Base-by-base conservation (phyloP, 306 rosid genomes). In the Bauhinia variegata region DNA sequence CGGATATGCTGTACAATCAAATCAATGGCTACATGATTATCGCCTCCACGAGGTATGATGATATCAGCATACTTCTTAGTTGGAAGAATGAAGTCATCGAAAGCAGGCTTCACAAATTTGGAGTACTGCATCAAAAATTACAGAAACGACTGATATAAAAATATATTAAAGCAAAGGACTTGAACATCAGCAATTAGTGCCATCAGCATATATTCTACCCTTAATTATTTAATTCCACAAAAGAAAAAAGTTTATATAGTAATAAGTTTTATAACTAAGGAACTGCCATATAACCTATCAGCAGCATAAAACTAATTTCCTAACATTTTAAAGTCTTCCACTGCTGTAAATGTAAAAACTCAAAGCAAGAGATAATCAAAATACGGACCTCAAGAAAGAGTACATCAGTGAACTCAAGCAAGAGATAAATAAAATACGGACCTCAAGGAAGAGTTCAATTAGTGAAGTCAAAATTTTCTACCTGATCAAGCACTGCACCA, bases 1-100 rank as follows among this genome's bases (percentile, higher is more conserved):
- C 92, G 88, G 62, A 95, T 95, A 76, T 95, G 99, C 63, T 95
- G 97, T 65, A 95, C 99, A 70, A 95, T 95, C 78, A 95, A 88
- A 84, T 95, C 99, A 64, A 95, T 84, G 23, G 99, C 97, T 50
- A 95, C 96, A 70, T 91, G 99, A 76, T 95, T 95, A 73, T 95
- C 99, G 60, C 99, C 97, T 60, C 99, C 99, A 28, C 97, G 93
- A 79, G 99, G 99, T 52, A 95, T 95, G 58, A 95, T 95, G 78
- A 95, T 88, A 82, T 95, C 97, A 14, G 99, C 99, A 76, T 95
- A 95, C 83, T 95, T 95, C 85, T 95, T 95, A 47, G 99, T 91
- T 49, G 99, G 97, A 71, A 95, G 95, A 68, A 95, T 91, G 58
- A 95, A 95, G 79, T 95, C 99, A 74, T 95, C 99, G 79, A 90